Evolutionary conservation across 768 basidiomycete genomes (phyloP), one percentile per base, ranked within the genome.

Genomic region (Amanita molliuscula): DNA sequence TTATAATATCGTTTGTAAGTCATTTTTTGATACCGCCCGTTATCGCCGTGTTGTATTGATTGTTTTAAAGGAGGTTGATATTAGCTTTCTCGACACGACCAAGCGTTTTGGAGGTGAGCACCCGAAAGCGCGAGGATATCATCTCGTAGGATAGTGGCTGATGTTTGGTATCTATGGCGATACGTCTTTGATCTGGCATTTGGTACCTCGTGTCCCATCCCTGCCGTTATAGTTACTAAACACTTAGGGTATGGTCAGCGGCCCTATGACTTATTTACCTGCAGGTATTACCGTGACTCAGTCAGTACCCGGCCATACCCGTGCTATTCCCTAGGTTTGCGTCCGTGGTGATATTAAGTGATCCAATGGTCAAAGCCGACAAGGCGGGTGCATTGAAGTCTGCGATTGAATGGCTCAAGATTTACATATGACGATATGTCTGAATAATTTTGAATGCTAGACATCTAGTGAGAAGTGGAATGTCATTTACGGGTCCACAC

Each of bases 351-450:
- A 77, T 59, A 47, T 71, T n/a, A 57, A 70, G 62, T 51, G 63
- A 72, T 48, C 76, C 78, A 1, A 67, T 68, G 52, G 69, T 77
- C 40, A 79, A 79, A 63, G 76, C 73, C 25, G 82, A 74, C 21
- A 81, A 80, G 62, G 82, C 83, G 58, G 79, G 78, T 29, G 68
- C 79, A 0, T 82, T 83, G 68, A 74, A 74, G 63, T 66, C 73
- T 26, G 62, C 72, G 11, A 74, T 83, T 29, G 70, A 78, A 53
- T 82, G 72, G 70, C 73, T 82, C 63, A 34, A 41, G 28, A 8
- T 7, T 11, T 16, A 48, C 20, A 18, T 48, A 6, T 48, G 33
- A 47, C 2, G 4, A 15, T 18, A 26, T 13, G 16, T 10, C 6
- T 11, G 13, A 9, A 31, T 20, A 18, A 36, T 20, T n/a, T 21